These are phyloP conservation scores for Henckelia pumila DNA, from an alignment of 257 asterid species.

Conservation along the genomic window DNA sequence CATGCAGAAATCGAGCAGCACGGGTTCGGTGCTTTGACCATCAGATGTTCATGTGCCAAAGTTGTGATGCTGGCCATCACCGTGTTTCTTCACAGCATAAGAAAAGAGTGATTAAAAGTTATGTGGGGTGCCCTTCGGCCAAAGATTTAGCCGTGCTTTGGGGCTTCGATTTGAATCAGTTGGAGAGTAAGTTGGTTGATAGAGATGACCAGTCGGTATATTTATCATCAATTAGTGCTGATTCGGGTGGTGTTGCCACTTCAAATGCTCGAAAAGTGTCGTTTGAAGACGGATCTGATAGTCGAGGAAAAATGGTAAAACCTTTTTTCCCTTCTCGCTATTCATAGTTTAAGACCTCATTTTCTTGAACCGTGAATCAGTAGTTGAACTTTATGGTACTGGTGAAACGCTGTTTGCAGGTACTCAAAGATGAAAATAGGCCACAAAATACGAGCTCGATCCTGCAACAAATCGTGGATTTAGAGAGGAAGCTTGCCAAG, in stretches of 20 bases:
- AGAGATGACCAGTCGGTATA: conserved; percentile 14
- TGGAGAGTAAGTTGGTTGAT: conserved; percentile 21
- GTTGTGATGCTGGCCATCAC: conserved; percentile 49
- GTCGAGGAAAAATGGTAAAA: conserved; percentile 38
- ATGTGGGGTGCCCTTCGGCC: conserved; percentile 83
- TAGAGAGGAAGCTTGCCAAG: conserved; percentile 48
- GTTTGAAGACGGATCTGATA: conserved; percentile 32
- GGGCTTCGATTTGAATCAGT: conserved; percentile 51
- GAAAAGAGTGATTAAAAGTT: conserved; percentile 43
- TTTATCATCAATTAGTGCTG: conserved; percentile 1
- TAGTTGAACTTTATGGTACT: not conserved
- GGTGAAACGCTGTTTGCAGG: conserved; percentile 29
- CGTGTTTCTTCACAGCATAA: conserved; percentile 46
- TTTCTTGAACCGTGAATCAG: not conserved
- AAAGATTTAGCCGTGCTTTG: conserved; percentile 62
- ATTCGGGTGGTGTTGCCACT: conserved; percentile 7
- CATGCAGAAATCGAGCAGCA: conserved; percentile 49
- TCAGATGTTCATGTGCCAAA: conserved; percentile 60
- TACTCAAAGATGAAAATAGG: conserved; percentile 19
- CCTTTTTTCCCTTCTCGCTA: not conserved
- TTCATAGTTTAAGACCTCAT: not conserved
- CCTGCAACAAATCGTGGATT: conserved; percentile 62
- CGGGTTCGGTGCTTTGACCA: conserved; percentile 53
- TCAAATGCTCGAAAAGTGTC: not conserved
- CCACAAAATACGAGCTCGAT: conserved; percentile 26